Evolutionary conservation across 352 stramenopile species (phyloP), one percentile per base, ranked within the genome.

Genomic region (Pelagophyceae sp.): DNA sequence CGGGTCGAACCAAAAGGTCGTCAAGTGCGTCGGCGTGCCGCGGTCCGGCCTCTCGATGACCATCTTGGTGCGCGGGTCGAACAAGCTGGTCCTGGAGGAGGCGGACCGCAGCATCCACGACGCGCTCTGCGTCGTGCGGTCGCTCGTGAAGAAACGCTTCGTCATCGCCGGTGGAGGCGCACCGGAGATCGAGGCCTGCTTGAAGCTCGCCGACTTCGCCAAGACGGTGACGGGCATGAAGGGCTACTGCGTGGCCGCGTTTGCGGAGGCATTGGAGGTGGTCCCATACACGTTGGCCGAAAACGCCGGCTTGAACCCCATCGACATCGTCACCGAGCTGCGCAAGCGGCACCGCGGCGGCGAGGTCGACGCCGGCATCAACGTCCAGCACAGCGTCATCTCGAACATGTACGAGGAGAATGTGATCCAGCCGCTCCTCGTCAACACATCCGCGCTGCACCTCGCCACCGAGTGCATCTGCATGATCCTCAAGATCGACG

Each of bases 401-500:
- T 94, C 90, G 80, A 93, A 99, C 89, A 99, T 99, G 94, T 98
- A 98, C 87, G 92, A 95, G 78, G 87, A 97, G 77, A 96, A 97
- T 86, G 94, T 99, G 76, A 89, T 99, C 75, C 96, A 99, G 88
- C 96, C 96, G 63, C 88, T 99, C 77, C 86, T 99, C 61, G 96
- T 99, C 45, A 98, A 92, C 82, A 96, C 92, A 71, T 98, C 91
- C 84, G 94, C 97, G 76, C 96, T 99, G 81, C 85, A 92, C 77
- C 89, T 99, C 72, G 96, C 96, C 20, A 97, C 96, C 54, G 96
- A 99, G 86, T 98, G 94, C 81, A 95, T 99, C 71, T 91, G 92
- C 82, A 99, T 99, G 95, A 98, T 99, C 83, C 92, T 99, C 87
- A 99, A 99, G 93, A 98, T 99, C 84, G 96, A 99, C 83, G 96